Evolutionary conservation across 768 basidiomycete species (phyloP), one percentile per base, ranked within the genome.

Genomic region (Neoboletus subvelutipes): DNA sequence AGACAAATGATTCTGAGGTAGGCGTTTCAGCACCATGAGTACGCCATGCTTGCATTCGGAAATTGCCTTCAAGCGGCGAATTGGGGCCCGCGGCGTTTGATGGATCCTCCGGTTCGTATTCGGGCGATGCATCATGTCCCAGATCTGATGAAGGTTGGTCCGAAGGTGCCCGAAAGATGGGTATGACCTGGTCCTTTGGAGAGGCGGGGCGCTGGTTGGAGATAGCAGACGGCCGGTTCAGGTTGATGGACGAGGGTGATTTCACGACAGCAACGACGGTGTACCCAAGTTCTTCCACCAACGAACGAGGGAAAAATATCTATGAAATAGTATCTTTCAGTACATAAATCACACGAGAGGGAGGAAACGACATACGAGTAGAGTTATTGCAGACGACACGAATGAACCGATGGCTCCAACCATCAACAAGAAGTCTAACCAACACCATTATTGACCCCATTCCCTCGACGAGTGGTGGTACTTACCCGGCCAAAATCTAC

Each of bases 261-360:
- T 75, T 78, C 50, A 56, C 61, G 45, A 67, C 56, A 18, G 73
- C 58, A 48, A 79, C 36, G 15, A 67, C 26, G 24, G 79, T 78
- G 73, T 88, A 87, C 2, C 86, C 88, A 6, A 80, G 74, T 71
- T 89, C 87, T 28, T 75, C 76, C 4, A 81, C 80, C 53, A 88
- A 77, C 3, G 88, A 88, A 45, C 87, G 87, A 36, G 89, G 89
- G 75, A 90, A 90, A 74, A 90, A 90, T 42, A 90, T 80, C 87
- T 89, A 36, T 7, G 29, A 31, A 37, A 42, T 8, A 50, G 26
- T 31, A 22, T 40, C 20, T 11, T 33, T 37, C 45, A 46, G 45
- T 24, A 40, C 5, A 29, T 22, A 43, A 20, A 22, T 36, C 45
- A n/a, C 29, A 36, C 7, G 34, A 31, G 24, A 47, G 43, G 24